Evolutionary conservation across 257 asterid genomes (phyloP).

Genomic region (Fraxinus pennsylvanica): DNA sequence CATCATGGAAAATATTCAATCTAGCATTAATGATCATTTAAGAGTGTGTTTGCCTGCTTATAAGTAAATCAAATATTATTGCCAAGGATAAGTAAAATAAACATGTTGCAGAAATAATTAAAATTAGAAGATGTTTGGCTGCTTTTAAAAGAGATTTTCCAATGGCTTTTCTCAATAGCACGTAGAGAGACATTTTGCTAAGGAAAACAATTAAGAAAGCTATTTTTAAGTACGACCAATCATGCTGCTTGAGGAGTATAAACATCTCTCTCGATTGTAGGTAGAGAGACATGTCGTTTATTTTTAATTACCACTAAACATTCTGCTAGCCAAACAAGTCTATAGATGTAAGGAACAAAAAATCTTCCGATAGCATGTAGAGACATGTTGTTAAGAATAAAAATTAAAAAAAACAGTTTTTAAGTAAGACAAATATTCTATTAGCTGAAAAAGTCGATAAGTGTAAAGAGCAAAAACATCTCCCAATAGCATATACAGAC

Average conservation of each 20-base stretch:
- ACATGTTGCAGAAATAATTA: background rate
- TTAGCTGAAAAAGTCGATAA: background rate
- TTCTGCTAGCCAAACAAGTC: background rate
- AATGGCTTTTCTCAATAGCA: no score
- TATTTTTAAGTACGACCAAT: no score
- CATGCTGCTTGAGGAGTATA: background rate
- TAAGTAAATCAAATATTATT: background rate
- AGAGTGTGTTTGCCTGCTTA: background rate
- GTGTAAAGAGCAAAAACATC: no score
- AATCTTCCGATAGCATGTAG: background rate
- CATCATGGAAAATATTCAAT: conserved; percentile 18
- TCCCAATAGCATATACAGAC: background rate
- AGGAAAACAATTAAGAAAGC: background rate
- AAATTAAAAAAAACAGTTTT: no score
- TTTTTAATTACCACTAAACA: no score
- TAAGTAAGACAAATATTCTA: background rate
- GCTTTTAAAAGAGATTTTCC: background rate
- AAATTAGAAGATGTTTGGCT: no score
- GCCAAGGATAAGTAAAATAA: no score
- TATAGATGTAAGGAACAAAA: background rate
- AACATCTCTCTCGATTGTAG: background rate
- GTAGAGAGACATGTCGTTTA: no score
- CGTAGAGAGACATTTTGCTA: background rate
- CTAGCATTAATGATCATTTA: background rate
- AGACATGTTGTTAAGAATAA: no score